Evolutionary conservation across 495 filamentous ascomycete species (phyloP).

Genomic region (Parathielavia hyrcaniae): DNA sequence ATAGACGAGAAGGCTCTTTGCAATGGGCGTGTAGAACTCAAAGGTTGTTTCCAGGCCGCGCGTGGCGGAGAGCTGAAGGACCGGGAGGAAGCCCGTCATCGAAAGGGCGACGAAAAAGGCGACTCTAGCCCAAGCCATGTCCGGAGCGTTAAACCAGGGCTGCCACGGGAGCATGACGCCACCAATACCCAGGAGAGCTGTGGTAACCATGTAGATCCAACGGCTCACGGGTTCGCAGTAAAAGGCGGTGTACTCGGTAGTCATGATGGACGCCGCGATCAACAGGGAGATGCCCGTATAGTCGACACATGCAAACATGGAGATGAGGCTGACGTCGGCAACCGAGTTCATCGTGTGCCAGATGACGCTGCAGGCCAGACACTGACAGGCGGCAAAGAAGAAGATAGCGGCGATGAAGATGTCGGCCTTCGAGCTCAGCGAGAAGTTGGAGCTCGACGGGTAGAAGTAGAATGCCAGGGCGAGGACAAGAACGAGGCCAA

Average conservation of each 20-base stretch:
- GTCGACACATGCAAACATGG: slow-evolving; percentile 95
- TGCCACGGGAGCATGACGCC: slow-evolving; percentile 95
- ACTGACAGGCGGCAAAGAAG: slow-evolving; percentile 96
- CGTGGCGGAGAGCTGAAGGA: slow-evolving; percentile 71
- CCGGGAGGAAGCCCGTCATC: slow-evolving; percentile 84
- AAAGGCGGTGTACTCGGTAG: slow-evolving; percentile 96
- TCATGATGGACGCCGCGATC: slow-evolving; percentile 95
- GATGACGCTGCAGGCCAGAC: slow-evolving; percentile 86
- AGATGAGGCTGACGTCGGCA: slow-evolving; percentile 79
- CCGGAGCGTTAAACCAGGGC: slow-evolving; percentile 83
- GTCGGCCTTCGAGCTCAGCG: slow-evolving; percentile 76
- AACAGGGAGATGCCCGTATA: slow-evolving; percentile 97
- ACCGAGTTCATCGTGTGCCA: slow-evolving; percentile 99
- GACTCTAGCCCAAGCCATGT: slow-evolving; percentile 89
- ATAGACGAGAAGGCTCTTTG: slow-evolving; percentile 81
- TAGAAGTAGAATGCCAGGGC: slow-evolving; percentile 96
- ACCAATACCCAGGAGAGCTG: slow-evolving; percentile 72
- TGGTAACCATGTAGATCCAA: slow-evolving; percentile 79
- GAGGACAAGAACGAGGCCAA: slow-evolving; percentile 81
- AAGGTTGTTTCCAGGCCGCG: slow-evolving; percentile 68
- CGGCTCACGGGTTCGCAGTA: slow-evolving; percentile 90
- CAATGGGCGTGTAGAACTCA: slow-evolving; percentile 84
- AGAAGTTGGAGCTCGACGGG: slow-evolving; percentile 77
- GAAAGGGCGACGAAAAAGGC: slow-evolving; percentile 85
- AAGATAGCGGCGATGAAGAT: slow-evolving; percentile 86